Evolutionary conservation across 2,329 filamentous ascomycete genomes (phyloP).

Genomic region (Erysiphe neolycopersici): DNA sequence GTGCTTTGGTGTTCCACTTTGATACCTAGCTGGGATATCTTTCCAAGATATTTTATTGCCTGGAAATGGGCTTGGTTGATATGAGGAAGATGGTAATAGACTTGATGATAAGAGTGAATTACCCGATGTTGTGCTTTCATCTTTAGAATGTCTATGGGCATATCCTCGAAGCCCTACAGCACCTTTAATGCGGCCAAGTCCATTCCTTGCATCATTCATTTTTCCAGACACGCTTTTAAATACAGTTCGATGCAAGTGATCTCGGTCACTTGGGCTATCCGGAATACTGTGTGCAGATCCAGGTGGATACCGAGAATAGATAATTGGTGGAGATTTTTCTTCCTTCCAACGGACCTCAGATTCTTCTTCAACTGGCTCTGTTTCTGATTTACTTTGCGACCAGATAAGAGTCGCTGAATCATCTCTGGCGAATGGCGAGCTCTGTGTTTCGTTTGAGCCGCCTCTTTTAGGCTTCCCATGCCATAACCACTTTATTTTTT

Average conservation of each 20-base stretch:
- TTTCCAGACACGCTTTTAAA: slow-evolving; percentile 60
- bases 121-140: slow-evolving; percentile 15
- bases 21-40: slow-evolving; percentile 33
- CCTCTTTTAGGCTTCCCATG: slow-evolving; percentile 59
- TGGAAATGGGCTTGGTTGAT: slow-evolving; percentile 8
- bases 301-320: slow-evolving; percentile 19
- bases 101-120: slow-evolving; percentile 7
- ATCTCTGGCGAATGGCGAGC: slow-evolving; percentile 29
- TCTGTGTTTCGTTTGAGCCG: slow-evolving; percentile 18
- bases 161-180: slow-evolving; percentile 38
- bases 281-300: slow-evolving; percentile 20
- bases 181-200: slow-evolving; percentile 64
- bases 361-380: slow-evolving; percentile 26
- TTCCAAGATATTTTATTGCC: slow-evolving; percentile 33
- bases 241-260: slow-evolving; percentile 32
- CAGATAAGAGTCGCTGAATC: slow-evolving; percentile 21
- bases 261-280: slow-evolving; percentile 28
- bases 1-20: slow-evolving; percentile 9
- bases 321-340: slow-evolving; percentile 18
- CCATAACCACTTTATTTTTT: slow-evolving; percentile 85
- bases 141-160: slow-evolving; percentile 25
- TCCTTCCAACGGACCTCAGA: slow-evolving; percentile 15
- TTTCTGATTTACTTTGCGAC: slow-evolving; percentile 23
- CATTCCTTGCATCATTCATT: slow-evolving; percentile 56
- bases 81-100: slow-evolving; percentile 1